Percentiles rank a stretch among this genome's conserved stretches.
phyloP scores from a whole-genome alignment of 495 filamentous ascomycete genomes.

The Aspergillus egyptiacus region DNA sequence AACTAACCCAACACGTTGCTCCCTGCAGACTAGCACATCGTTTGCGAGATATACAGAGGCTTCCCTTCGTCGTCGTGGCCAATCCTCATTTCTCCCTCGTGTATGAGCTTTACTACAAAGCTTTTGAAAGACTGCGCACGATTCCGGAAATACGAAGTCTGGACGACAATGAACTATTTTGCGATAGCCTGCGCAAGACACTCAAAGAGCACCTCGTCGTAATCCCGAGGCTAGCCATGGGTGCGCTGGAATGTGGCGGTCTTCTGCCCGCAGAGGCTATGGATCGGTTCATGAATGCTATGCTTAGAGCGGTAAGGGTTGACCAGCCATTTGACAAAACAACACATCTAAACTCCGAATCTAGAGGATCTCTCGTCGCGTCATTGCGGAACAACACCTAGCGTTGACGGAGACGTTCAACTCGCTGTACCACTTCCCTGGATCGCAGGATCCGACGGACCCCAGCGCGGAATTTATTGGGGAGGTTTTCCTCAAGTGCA shows the following conservation, averaged over 20 bases:
- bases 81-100: slow-evolving; percentile 90
- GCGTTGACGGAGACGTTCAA: slow-evolving; percentile 96
- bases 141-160: slow-evolving; percentile 76
- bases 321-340: background rate
- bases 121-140: slow-evolving; percentile 83
- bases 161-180: slow-evolving; percentile 88
- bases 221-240: slow-evolving; percentile 90
- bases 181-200: slow-evolving; percentile 69
- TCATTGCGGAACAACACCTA: slow-evolving; percentile 96
- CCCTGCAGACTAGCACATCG: slow-evolving; percentile 74
- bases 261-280: slow-evolving; percentile 71
- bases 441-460: slow-evolving; percentile 58
- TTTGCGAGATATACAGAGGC: slow-evolving; percentile 92
- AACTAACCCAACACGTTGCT: background rate
- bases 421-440: slow-evolving; percentile 84
- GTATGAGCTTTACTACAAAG: slow-evolving; percentile 93
- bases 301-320: slow-evolving; percentile 72
- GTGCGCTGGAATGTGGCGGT: slow-evolving; percentile 79
- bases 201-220: slow-evolving; percentile 86
- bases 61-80: slow-evolving; percentile 94
- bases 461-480: slow-evolving; percentile 82
- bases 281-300: slow-evolving; percentile 92
- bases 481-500: slow-evolving; percentile 91
- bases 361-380: slow-evolving; percentile 86
- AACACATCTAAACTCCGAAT: slow-evolving; percentile 2